phyloP scores from a whole-genome alignment of 1,284 basidiomycete genomes.

The Ceratobasidium sp. region DNA sequence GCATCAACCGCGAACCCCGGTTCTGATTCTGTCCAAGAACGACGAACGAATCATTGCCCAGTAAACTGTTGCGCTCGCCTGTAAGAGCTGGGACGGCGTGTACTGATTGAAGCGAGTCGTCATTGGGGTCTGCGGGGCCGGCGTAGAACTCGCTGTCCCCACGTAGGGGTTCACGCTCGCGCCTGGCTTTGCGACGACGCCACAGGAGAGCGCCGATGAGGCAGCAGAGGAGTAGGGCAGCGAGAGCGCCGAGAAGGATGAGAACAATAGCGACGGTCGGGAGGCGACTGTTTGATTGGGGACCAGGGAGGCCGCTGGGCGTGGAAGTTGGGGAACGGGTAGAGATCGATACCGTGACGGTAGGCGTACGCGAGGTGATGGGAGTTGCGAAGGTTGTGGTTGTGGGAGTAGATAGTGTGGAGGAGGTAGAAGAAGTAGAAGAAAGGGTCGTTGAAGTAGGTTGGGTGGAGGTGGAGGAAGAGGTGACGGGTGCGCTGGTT shows the following conservation, averaged over 20 bases:
- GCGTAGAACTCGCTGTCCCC: constrained; percentile 40
- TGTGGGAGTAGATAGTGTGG: constrained; percentile 47
- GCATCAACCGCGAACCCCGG: constrained; percentile 7
- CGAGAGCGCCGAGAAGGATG: constrained; percentile 22
- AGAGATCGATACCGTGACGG: neutral
- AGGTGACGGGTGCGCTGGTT: constrained; percentile 30
- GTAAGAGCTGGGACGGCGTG: constrained; percentile 16
- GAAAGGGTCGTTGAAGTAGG: constrained; percentile 44
- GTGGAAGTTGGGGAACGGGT: constrained; percentile 11
- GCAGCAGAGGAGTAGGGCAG: constrained; percentile 24
- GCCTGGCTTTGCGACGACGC: constrained; percentile 28
- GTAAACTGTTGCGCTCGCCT: constrained; percentile 30
- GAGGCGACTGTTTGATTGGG: neutral
- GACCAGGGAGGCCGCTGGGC: neutral
- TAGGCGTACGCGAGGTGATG: constrained; percentile 1
- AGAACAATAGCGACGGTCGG: constrained; percentile 26
- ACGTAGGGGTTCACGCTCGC: constrained; percentile 17
- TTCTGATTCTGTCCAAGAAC: neutral
- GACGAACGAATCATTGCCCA: constrained; percentile 40
- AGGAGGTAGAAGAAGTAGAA: constrained; percentile 46
- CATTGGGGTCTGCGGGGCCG: constrained; percentile 18
- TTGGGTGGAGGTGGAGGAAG: constrained; percentile 48
- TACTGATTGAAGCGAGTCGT: constrained; percentile 12
- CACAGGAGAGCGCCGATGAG: constrained; percentile 23
- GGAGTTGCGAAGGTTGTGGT: constrained; percentile 33